Evolutionary conservation across 805 yeast genomes (phyloP).

Genomic region (Pichia sporocuriosa): DNA sequence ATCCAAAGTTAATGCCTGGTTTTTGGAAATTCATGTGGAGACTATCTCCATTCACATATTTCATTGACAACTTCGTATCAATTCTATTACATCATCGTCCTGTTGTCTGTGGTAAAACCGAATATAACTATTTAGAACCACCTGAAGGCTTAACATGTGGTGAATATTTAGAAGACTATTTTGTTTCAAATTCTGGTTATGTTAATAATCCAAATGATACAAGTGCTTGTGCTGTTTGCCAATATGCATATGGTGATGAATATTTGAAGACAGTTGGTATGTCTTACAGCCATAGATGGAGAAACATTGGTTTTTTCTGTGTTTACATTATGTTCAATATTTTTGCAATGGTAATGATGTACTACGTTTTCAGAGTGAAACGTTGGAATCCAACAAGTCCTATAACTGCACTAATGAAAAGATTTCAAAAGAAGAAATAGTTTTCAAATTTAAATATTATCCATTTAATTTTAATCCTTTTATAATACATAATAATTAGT

Average conservation of each 20-base stretch:
- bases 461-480: not conserved
- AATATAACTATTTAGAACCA: constrained; percentile 45
- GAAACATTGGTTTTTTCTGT: constrained; percentile 58
- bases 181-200: constrained; percentile 45
- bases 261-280: constrained; percentile 39
- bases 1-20: constrained; percentile 54
- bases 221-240: constrained; percentile 43
- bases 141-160: constrained; percentile 62
- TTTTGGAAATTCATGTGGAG: constrained; percentile 85
- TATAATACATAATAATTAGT: not conserved
- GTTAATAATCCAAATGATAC: constrained; percentile 46
- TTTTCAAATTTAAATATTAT: not conserved
- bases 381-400: constrained; percentile 7
- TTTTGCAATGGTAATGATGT: constrained; percentile 31
- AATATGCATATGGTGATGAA: constrained; percentile 39
- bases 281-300: constrained; percentile 47
- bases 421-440: constrained; percentile 1
- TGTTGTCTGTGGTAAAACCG: constrained; percentile 43
- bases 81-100: constrained; percentile 41
- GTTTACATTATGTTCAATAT: constrained; percentile 50
- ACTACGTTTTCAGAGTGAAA: constrained; percentile 30
- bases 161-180: constrained; percentile 38
- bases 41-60: constrained; percentile 65
- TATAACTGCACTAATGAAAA: not conserved
- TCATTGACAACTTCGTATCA: constrained; percentile 48